Evolutionary conservation across 768 basidiomycete genomes (phyloP), one percentile per base, ranked within the genome.

Genomic region (Naganishia kalamii): DNA sequence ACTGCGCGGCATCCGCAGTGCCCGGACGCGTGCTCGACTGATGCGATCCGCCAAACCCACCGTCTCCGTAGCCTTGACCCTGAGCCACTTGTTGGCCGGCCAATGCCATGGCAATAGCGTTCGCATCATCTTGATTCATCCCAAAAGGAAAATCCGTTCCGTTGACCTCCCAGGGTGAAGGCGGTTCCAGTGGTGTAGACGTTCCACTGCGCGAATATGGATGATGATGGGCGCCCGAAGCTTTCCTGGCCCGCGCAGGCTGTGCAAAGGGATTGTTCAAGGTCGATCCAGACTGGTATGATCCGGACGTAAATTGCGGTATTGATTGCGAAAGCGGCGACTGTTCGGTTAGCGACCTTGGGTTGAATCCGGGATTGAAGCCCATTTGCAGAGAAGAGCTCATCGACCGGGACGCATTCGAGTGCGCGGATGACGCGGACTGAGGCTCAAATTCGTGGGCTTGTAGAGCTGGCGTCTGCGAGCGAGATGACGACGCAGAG

Each of bases 201-300:
- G 63, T 44, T 23, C 63, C 63, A 52, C 63, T 64, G n/a, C 63
- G 50, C n/a, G 50, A 54, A 35, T 64, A 64, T 10, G 63, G 63
- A 52, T 64, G 63, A 64, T 64, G 63, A 32, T 46, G 47, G 8
- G 50, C 44, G 15, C 35, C 23, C 29, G 63, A 64, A 32, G 44
- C 63, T 43, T 57, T 52, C 57, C 63, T 43, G 7, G 50, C 40
- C 23, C 63, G 54, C 17, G 54, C 54, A 41, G 54, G 54, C 27
- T 57, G 54, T n/a, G 54, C 54, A 15, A 57, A 57, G n/a, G 54
- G 54, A 15, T 57, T 57, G 37, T 57, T 57, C 11, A 35, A 35
- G 19, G 40, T 40, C 23, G 54, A 57, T 57, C 63, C 52, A 4
- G 63, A 47, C 15, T 43, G 37, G 41, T 64, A 52, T 17, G 52